These are phyloP conservation scores for Talaromyces marneffei DNA, from an alignment of 2,329 filamentous ascomycete species.

Conservation along the genomic window DNA sequence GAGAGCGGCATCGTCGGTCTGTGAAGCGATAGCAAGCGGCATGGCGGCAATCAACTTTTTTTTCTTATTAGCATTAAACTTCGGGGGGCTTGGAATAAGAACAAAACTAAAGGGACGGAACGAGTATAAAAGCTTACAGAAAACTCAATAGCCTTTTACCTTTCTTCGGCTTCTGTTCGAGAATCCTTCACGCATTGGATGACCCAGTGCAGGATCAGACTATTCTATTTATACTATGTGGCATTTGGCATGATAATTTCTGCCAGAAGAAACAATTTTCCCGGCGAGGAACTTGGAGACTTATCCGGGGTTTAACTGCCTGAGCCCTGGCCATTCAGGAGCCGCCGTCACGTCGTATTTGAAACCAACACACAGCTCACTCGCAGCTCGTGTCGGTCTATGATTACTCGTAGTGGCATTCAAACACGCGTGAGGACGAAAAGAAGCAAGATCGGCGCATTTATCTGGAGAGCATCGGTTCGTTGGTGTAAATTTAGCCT, in stretches of 20 bases:
- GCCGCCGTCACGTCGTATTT: background rate
- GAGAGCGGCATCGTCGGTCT: constrained; percentile 46
- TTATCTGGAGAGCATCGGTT: background rate
- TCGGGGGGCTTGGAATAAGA: background rate
- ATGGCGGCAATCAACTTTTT: background rate
- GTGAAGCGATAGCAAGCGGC: constrained; percentile 8
- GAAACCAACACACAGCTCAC: background rate
- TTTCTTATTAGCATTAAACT: background rate
- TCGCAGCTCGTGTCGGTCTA: background rate
- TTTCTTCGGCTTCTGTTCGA: background rate
- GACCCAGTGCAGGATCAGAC: background rate
- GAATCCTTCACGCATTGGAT: background rate
- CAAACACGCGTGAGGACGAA: background rate
- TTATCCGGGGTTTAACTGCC: background rate
- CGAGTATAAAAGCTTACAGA: background rate
- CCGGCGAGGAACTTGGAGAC: background rate
- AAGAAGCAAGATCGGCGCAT: background rate
- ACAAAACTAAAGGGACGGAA: background rate
- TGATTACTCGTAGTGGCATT: background rate
- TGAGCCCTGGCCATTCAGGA: background rate
- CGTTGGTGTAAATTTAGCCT: background rate
- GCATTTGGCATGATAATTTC: background rate
- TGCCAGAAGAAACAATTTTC: background rate
- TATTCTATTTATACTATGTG: background rate
- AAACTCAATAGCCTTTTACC: background rate